phyloP scores from a whole-genome alignment of 305 asterid species.

The Ajuga reptans region DNA sequence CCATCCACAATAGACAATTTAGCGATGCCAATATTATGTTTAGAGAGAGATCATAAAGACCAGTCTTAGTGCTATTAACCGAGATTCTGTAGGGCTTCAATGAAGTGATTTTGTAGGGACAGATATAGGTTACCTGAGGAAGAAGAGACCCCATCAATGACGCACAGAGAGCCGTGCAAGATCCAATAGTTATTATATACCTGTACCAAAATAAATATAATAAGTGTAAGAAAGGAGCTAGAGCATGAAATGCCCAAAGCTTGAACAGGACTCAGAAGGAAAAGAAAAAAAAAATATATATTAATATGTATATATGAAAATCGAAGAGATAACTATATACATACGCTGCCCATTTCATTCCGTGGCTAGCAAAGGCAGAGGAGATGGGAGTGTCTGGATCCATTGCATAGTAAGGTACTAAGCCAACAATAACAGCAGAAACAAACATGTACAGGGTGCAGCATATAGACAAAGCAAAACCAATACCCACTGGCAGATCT shows the following conservation, averaged over 20 bases:
- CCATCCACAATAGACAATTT: no score
- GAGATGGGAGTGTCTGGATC: constrained; percentile 96
- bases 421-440: constrained; percentile 83
- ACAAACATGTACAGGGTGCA: constrained; percentile 84
- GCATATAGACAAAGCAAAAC: constrained; percentile 71
- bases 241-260: background rate
- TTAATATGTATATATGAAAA: no score
- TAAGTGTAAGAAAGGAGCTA: constrained; percentile 8
- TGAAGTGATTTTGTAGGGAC: background rate
- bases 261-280: background rate
- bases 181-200: constrained; percentile 66
- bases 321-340: constrained; percentile 24
- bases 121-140: constrained; percentile 63
- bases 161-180: constrained; percentile 89
- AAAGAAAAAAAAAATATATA: no score
- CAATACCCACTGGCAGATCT: constrained; percentile 84
- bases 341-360: constrained; percentile 88
- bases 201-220: constrained; percentile 33
- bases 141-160: constrained; percentile 86
- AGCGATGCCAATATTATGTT: background rate
- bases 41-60: background rate
- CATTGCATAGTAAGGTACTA: constrained; percentile 85
- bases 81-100: background rate
- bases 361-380: constrained; percentile 76
- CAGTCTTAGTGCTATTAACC: background rate